Evolutionary conservation across 768 basidiomycete genomes (phyloP).

Genomic region (Trichaptum fuscoviolaceum): DNA sequence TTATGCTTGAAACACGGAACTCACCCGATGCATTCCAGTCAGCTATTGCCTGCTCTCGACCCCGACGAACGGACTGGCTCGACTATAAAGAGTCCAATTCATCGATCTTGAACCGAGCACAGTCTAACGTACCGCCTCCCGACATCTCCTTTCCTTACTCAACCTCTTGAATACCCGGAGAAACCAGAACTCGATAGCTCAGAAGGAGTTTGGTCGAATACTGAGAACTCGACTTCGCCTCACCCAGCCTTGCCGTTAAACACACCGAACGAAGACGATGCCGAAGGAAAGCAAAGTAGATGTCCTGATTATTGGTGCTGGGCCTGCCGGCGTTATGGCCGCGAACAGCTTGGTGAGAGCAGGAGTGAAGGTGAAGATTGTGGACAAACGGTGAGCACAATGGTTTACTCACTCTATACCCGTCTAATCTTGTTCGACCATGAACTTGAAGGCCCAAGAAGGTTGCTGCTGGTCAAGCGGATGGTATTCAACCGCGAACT

Average conservation of each 20-base stretch:
- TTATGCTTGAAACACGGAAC: not conserved
- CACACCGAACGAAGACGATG: not conserved
- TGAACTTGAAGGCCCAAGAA: slow-evolving; percentile 34
- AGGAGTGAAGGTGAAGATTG: slow-evolving; percentile 52
- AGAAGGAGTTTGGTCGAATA: not conserved
- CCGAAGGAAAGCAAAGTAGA: slow-evolving; percentile 32
- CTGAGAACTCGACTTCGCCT: not conserved
- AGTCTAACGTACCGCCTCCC: not conserved
- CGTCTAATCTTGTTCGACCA: not conserved
- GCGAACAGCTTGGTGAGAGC: slow-evolving; percentile 54
- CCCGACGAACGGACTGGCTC: not conserved
- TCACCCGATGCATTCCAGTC: slow-evolving; percentile 1
- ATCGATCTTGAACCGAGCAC: not conserved
- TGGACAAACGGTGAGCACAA: slow-evolving; percentile 47
- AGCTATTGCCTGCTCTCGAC: not conserved
- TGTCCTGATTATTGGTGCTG: slow-evolving; percentile 59
- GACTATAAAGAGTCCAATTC: not conserved
- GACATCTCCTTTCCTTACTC: not conserved
- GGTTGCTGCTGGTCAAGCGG: slow-evolving; percentile 47
- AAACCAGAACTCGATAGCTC: not conserved
- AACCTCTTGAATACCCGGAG: not conserved
- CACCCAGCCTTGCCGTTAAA: not conserved
- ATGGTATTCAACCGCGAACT: slow-evolving; percentile 51
- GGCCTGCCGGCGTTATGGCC: slow-evolving; percentile 63
- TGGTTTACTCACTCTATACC: not conserved